Percentiles rank a stretch among this genome's conserved stretches.
phyloP scores from a whole-genome alignment of 2,329 filamentous ascomycete genomes.

The Akanthomyces lecanii region DNA sequence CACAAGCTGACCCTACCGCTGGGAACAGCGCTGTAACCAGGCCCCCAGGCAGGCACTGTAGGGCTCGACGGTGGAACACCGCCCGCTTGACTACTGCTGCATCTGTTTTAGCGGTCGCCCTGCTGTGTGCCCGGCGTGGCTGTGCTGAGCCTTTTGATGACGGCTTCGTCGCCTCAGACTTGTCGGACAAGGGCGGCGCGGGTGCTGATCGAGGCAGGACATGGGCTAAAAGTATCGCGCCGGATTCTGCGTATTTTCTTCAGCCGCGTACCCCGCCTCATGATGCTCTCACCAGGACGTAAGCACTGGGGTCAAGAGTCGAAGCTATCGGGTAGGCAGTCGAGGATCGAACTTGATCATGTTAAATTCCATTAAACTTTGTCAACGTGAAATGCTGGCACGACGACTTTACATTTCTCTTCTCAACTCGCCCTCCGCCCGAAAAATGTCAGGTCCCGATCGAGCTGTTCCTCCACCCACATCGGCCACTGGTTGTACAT shows the following conservation, averaged over 20 bases:
- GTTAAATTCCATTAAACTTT: background rate
- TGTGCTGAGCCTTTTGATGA: background rate
- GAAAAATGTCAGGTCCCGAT: constrained; percentile 43
- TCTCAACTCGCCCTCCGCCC: constrained; percentile 23
- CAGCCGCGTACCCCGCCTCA: background rate
- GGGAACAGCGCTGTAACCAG: background rate
- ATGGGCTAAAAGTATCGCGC: background rate
- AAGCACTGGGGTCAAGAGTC: background rate
- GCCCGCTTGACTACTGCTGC: background rate
- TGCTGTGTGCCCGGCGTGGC: constrained; percentile 5
- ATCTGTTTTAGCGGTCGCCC: background rate
- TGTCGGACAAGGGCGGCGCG: background rate
- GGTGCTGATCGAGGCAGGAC: background rate
- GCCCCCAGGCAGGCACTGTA: background rate
- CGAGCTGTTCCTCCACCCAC: constrained; percentile 51
- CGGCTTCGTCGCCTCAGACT: background rate
- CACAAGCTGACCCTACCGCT: background rate
- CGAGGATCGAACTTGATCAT: too few relatives aligned
- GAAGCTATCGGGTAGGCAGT: background rate
- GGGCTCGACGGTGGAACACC: background rate
- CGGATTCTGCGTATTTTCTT: background rate
- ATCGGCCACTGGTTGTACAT: constrained; percentile 49
- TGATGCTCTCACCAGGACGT: background rate
- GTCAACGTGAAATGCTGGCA: background rate
- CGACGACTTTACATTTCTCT: background rate